Base-by-base conservation (phyloP, 805 yeast genomes). In the Ogataea minuta region DNA sequence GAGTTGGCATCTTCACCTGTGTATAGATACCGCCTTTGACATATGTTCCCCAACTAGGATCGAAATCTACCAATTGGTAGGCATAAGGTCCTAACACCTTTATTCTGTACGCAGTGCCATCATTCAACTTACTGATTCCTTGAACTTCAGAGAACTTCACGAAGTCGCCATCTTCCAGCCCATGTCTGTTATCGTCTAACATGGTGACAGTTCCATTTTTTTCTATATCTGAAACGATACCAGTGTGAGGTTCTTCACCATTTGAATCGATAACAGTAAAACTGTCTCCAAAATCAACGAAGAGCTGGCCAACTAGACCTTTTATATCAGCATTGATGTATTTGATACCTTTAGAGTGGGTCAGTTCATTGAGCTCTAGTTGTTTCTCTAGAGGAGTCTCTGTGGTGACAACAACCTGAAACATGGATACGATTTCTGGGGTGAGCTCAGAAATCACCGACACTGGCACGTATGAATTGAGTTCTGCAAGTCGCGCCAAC, bases 61-160 rank as follows among this genome's bases (percentile, higher is more conserved):
- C 76, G 42, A 77, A 69, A 39, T 77, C 73, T 43, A 91, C 77
- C 24, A 60, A 36, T 57, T 77, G 80, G 71, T 85, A 93, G 2
- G 97, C 95, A 59, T 77, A 89, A n/a, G 99, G 99, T 11, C 98
- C 99, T 44, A 84, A 71, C 2, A 89, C 97, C 57, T 80, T 83
- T 37, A 93, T 77, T 58, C 84, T 83, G 59, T 71, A 79, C 11
- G 88, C 74, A 40, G 74, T 66, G 4, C 91, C 95, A 50, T 80
- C 81, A 60, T 90, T 86, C 46, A 88, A 67, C 46, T 72, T 72
- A 8, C 75, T 79, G 57, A 88, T 70, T 27, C 98, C 98, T 56
- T 81, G 76, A 25, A 90, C 82, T 64, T 90, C 98, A 10, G 84
- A 59, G 55, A 93, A 89, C 61, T 83, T 85, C 39, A 93, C 96